Evolutionary conservation across 345 rosid species (phyloP), one percentile per base, ranked within the genome.

Genomic region (Brassica rapa): DNA sequence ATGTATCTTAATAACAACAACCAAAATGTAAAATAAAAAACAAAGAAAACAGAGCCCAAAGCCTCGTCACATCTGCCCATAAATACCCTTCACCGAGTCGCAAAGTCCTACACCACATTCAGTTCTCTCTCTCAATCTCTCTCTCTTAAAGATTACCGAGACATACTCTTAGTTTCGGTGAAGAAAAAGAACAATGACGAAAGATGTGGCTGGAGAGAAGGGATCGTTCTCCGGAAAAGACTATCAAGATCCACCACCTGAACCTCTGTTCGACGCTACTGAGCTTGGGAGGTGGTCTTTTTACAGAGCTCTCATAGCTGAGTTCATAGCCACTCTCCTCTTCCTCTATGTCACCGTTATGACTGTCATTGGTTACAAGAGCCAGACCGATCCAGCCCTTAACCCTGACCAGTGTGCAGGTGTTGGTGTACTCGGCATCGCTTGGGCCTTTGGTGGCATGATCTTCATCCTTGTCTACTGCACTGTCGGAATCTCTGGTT

Each of bases 361-460:
- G 79, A 89, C 97, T 15, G 97, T 90, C 21, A 90, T 93, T 15
- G 98, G 98, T 12, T 81, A 87, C 90, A 88, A 84, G 33, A 80
- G 78, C 83, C 89, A 91, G 81, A 57, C 19, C 63, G 94, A 75
- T 49, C 72, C 83, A 14, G 10, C 29, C 51, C 66, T 75, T 3
- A 29, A 12, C 23, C 68, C 61, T 33, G 62, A 64, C 37, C 89
- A 88, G 15, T 91, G 98, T 43, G 81, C 77, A 4, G 91, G 97
- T 4, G 96, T 93, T 59, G 97, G 96, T 4, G 25, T 84, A 57
- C 94, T 93, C 7, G 93, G 97, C 4, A 89, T 93, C 21, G 93
- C 98, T 3, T 93, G 96, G 98, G 88, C 96, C 67, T 89, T 90
- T 59, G 98, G 98, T 77, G 97, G 97, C 81, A 91, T 91, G 96